Percentiles rank a stretch among this genome's conserved stretches.
These are phyloP conservation scores for Craspedostauros australis DNA, from an alignment of 108 stramenopile genomes.

Conservation along the genomic window DNA sequence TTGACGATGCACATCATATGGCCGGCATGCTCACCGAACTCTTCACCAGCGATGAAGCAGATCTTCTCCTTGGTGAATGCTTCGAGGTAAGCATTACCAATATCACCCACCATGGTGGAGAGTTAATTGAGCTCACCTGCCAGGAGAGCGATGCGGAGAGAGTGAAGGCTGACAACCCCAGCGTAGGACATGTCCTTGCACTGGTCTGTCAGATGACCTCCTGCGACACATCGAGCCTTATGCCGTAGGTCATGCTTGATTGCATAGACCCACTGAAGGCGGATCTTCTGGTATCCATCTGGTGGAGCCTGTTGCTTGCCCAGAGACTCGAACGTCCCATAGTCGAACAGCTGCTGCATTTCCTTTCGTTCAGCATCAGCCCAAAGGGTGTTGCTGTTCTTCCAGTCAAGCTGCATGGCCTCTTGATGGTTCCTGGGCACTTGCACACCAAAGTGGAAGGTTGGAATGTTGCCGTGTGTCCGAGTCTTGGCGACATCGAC, in stretches of 20 bases:
- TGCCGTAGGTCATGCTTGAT: slow-evolving; percentile 27
- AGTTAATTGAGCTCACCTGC: too few relatives aligned
- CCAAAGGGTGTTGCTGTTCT: slow-evolving; percentile 24
- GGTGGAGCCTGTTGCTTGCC: slow-evolving; percentile 18
- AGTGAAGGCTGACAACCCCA: too few relatives aligned
- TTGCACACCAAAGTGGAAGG: too few relatives aligned
- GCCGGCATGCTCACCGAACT: too few relatives aligned
- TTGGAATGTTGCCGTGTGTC: background rate
- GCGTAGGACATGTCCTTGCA: too few relatives aligned
- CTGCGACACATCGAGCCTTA: slow-evolving; percentile 24
- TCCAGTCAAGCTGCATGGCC: slow-evolving; percentile 14
- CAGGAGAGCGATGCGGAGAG: too few relatives aligned
- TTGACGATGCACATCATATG: too few relatives aligned
- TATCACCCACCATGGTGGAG: too few relatives aligned
- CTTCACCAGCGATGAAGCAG: too few relatives aligned
- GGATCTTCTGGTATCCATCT: slow-evolving; percentile 26
- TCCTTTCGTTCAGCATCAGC: slow-evolving; percentile 16
- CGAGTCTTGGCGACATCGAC: background rate
- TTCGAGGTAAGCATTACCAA: too few relatives aligned
- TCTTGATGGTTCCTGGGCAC: slow-evolving; percentile 15
- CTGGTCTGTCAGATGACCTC: too few relatives aligned
- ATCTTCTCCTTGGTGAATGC: too few relatives aligned
- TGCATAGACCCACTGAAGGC: slow-evolving; percentile 15
- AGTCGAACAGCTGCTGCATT: slow-evolving; percentile 11
- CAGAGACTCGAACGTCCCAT: slow-evolving; percentile 16